Conservation (phyloP, 495 filamentous ascomycete species). For the Neurospora tetraspora region DNA sequence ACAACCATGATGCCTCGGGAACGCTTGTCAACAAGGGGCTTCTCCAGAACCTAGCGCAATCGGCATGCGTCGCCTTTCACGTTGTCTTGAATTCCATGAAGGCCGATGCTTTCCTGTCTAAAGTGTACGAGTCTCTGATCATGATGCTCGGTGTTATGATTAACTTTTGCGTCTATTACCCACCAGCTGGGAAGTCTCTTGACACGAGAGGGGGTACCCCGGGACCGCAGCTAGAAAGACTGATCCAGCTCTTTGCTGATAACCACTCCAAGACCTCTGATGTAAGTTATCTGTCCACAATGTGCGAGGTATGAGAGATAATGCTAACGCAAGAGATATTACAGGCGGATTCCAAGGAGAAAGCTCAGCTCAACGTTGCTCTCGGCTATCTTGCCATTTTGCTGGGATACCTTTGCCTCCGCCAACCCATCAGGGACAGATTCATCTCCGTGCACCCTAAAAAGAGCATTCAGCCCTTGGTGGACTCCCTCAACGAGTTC, state of each 20-base stretch:
- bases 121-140: conserved; percentile 58
- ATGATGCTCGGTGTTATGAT: conserved; percentile 76
- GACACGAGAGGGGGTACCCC: conserved; percentile 17
- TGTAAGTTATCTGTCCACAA: conserved; percentile 32
- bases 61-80: conserved; percentile 28
- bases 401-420: conserved; percentile 67
- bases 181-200: conserved; percentile 34
- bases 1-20: conserved; percentile 56
- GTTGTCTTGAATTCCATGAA: conserved; percentile 34
- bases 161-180: conserved; percentile 75
- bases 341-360: conserved; percentile 75
- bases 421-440: conserved; percentile 37
- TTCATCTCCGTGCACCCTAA: conserved; percentile 46
- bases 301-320: conserved; percentile 37
- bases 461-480: conserved; percentile 48
- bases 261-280: conserved; percentile 38
- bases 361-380: conserved; percentile 77
- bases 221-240: conserved; percentile 30
- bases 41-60: conserved; percentile 43
- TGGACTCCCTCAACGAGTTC: conserved; percentile 83
- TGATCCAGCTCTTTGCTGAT: conserved; percentile 43
- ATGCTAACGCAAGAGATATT: conserved; percentile 5
- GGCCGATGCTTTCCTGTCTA: conserved; percentile 25
- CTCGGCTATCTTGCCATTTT: conserved; percentile 85
- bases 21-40: conserved; percentile 50